Evolutionary conservation across 2,329 filamentous ascomycete species (phyloP), one percentile per base, ranked within the genome.

Genomic region (Eutypa lata): DNA sequence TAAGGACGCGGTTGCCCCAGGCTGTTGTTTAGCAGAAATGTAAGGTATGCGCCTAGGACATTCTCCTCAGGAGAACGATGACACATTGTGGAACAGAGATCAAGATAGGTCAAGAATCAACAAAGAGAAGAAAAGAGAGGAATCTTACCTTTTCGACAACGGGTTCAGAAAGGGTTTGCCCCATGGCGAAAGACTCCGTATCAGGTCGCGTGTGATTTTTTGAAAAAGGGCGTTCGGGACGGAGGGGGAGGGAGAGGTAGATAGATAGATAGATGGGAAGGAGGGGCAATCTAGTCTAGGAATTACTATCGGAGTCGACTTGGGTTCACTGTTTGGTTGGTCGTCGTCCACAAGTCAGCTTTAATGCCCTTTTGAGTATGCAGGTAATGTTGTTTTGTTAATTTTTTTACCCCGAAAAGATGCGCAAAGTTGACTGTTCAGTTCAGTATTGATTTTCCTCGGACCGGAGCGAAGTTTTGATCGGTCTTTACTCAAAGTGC

Each of bases 121-220:
- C 57, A 58, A 58, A 53, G 45, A 53, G 22, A 4, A 35, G 35
- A 45, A 37, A 18, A 48, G 40, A 26, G 47, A 22, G 57, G 55
- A 57, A 47, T 74, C 83, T 72, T 83, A 99, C 94, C 92, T 99
- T 99, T 73, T 97, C 94, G 74, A 96, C 89, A 69, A 99, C 92
- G 68, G 94, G 94, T 82, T 99, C 94, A 69, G 93, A 97, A 71
- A 99, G 87, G 75, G 94, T 99, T 82, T 99, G 94, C 84, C 94
- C 94, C 94, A 99, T 99, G 76, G 71, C 73, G 70, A 70, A 63
- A 64, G 57, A 63, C 61, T 60, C 53, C 58, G 57, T 57, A 56
- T 61, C 61, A 60, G 61, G 55, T 54, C 58, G 61, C 57, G 56
- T 49, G 51, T 47, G 43, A 37, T 59, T 51, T 57, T 60, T 56